Evolutionary conservation across 2,329 filamentous ascomycete genomes (phyloP).

Genomic region (Macrophomina tecta): DNA sequence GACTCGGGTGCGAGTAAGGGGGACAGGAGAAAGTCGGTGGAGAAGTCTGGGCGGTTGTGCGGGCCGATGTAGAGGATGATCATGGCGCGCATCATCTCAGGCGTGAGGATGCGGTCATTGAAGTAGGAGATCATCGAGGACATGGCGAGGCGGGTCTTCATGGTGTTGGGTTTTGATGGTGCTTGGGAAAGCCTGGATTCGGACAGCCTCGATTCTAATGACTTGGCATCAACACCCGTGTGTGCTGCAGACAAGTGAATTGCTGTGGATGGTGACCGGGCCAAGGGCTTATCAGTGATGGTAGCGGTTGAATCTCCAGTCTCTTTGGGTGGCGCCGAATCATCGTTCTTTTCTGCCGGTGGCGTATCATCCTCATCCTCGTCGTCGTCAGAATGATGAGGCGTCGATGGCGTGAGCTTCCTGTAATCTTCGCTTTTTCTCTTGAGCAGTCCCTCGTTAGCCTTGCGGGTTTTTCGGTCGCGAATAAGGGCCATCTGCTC

Average conservation of each 20-base stretch:
- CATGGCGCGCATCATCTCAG: slow-evolving; percentile 99
- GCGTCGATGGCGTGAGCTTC: slow-evolving; percentile 78
- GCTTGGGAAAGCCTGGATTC: slow-evolving; percentile 4
- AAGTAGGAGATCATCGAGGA: slow-evolving; percentile 99
- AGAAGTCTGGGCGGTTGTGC: slow-evolving; percentile 90
- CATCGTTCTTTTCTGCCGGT: slow-evolving; percentile 26
- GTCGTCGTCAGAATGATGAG: slow-evolving; percentile 79
- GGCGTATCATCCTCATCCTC: slow-evolving; percentile 51
- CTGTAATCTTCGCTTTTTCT: slow-evolving; percentile 91
- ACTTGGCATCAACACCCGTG: slow-evolving; percentile 41
- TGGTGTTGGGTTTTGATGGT: slow-evolving; percentile 51
- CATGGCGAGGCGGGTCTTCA: slow-evolving; percentile 88
- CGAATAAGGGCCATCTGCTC: slow-evolving; percentile 95
- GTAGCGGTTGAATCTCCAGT: slow-evolving; percentile 31
- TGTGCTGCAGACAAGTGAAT: slow-evolving; percentile 48
- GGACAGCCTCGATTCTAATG: slow-evolving; percentile 33
- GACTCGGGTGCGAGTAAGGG: slow-evolving; percentile 87
- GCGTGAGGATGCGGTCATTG: slow-evolving; percentile 90
- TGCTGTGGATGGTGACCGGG: slow-evolving; percentile 34
- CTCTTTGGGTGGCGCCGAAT: slow-evolving; percentile 14
- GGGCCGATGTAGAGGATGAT: slow-evolving; percentile 97
- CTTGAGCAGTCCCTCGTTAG: slow-evolving; percentile 77
- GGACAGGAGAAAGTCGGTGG: slow-evolving; percentile 86
- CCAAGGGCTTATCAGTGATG: slow-evolving; percentile 30
- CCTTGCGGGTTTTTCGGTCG: slow-evolving; percentile 77